phyloP scores from a whole-genome alignment of 2,329 filamentous ascomycete species.

The Macroventuria anomochaeta region DNA sequence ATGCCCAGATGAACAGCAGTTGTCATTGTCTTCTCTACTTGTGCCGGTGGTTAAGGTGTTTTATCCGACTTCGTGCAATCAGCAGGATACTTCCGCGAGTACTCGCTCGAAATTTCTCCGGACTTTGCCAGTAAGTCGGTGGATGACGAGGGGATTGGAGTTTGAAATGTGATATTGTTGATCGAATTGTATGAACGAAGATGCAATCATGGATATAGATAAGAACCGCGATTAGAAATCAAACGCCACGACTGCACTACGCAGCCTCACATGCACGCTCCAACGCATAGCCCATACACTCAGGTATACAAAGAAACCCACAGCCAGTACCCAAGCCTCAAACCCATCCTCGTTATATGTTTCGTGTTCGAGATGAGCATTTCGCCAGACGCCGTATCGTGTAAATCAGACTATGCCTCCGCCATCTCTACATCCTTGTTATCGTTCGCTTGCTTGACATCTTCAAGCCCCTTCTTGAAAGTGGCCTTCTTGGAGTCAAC shows the following conservation, averaged over 20 bases:
- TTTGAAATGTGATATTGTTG: no score
- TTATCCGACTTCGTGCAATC: neutral
- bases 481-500: constrained; percentile 53
- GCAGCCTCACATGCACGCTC: constrained; percentile 16
- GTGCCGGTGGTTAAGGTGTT: constrained; percentile 16
- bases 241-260: constrained; percentile 12
- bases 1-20: neutral
- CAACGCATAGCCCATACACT: constrained; percentile 2
- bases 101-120: neutral
- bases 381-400: constrained; percentile 7
- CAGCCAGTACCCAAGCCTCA: constrained; percentile 1
- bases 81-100: neutral
- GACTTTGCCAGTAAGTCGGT: neutral
- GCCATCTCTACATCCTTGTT: constrained; percentile 46
- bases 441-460: constrained; percentile 25
- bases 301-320: constrained; percentile 11
- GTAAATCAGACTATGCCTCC: constrained; percentile 21
- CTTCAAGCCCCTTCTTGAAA: constrained; percentile 43
- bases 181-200: neutral
- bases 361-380: neutral
- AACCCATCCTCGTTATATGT: constrained; percentile 3
- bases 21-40: neutral
- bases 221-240: no score
- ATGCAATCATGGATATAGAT: constrained; percentile 3
- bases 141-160: neutral